Conservation (phyloP, 352 stramenopile genomes). For the Paralagenidium karlingii region DNA sequence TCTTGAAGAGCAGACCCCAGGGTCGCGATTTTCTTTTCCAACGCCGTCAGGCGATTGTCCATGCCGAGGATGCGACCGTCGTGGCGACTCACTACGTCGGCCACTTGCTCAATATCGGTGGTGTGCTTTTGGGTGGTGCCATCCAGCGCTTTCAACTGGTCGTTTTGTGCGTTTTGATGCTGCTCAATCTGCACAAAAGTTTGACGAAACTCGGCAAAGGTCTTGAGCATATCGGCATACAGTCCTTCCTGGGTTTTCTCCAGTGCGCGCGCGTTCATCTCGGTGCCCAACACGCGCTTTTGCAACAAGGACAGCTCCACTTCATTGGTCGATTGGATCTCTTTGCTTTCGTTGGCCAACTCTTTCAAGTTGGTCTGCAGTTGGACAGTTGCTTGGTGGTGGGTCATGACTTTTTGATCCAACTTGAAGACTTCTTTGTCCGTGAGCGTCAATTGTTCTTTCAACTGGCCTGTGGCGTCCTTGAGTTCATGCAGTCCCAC, state of each 20-base stretch:
- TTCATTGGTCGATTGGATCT: no score
- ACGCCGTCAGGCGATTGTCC: constrained; percentile 19
- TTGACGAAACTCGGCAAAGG: no score
- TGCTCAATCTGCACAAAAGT: constrained; percentile 13
- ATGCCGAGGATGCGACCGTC: constrained; percentile 21
- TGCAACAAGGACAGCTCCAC: no score
- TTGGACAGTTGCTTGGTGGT: constrained; percentile 18
- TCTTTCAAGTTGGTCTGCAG: constrained; percentile 12
- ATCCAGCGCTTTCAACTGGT: constrained; percentile 18
- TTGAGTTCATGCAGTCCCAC: constrained; percentile 16
- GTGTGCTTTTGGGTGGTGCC: constrained; percentile 9
- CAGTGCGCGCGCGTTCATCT: constrained; percentile 5
- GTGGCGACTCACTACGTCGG: constrained; percentile 13
- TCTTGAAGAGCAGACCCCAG: constrained; percentile 20
- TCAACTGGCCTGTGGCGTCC: constrained; percentile 14
- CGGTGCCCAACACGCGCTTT: constrained; percentile 4
- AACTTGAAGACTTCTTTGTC: constrained; percentile 9
- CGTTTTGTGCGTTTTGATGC: constrained; percentile 12
- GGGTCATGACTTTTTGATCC: constrained; percentile 16
- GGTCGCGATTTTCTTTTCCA: constrained; percentile 29
- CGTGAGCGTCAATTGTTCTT: constrained; percentile 5
- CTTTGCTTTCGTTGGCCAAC: constrained; percentile 12
- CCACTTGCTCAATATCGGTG: constrained; percentile 16
- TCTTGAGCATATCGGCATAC: constrained; percentile 14
- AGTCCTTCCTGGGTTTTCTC: constrained; percentile 13